Percentiles rank a stretch among this genome's conserved stretches.
Evolutionary conservation across 305 asterid genomes (phyloP).

Genomic region (Andrographis paniculata): DNA sequence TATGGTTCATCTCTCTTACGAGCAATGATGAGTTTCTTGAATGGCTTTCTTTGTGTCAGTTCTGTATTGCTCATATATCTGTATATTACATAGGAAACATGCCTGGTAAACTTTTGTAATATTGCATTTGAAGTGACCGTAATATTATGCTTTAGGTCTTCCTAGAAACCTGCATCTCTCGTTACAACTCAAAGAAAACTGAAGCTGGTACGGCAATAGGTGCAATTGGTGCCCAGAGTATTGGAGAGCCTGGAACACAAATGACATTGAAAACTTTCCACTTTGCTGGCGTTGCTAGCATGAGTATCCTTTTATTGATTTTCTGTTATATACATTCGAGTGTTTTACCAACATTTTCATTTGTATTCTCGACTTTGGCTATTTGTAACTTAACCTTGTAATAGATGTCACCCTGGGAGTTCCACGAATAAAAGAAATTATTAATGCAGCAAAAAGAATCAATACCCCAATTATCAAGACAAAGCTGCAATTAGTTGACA

Average conservation of each 20-base stretch:
- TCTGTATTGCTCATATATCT: background rate
- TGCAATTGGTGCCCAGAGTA: constrained; percentile 94
- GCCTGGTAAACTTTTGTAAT: constrained; percentile 6
- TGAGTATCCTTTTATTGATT: constrained; percentile 73
- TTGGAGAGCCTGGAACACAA: constrained; percentile 98
- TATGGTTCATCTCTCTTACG: too few relatives aligned
- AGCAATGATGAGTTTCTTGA: too few relatives aligned
- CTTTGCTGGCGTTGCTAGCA: constrained; percentile 99
- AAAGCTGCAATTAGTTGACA: constrained; percentile 33
- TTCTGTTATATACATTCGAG: constrained; percentile 13
- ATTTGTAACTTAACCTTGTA: constrained; percentile 36
- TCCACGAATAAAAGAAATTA: constrained; percentile 84
- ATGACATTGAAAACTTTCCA: constrained; percentile 98
- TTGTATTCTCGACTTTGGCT: constrained; percentile 15
- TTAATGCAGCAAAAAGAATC: constrained; percentile 76
- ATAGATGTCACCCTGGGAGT: constrained; percentile 98
- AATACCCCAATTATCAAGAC: constrained; percentile 85
- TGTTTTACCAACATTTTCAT: constrained; percentile 14
- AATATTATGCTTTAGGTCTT: constrained; percentile 45
- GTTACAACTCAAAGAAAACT: constrained; percentile 66
- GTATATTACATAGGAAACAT: background rate
- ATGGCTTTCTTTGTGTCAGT: too few relatives aligned
- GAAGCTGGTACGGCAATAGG: constrained; percentile 92
- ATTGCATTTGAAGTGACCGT: constrained; percentile 17
- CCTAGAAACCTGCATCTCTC: constrained; percentile 65